Base-by-base conservation (phyloP, 2,329 filamentous ascomycete species). In the Paracamarosporium sp. region DNA sequence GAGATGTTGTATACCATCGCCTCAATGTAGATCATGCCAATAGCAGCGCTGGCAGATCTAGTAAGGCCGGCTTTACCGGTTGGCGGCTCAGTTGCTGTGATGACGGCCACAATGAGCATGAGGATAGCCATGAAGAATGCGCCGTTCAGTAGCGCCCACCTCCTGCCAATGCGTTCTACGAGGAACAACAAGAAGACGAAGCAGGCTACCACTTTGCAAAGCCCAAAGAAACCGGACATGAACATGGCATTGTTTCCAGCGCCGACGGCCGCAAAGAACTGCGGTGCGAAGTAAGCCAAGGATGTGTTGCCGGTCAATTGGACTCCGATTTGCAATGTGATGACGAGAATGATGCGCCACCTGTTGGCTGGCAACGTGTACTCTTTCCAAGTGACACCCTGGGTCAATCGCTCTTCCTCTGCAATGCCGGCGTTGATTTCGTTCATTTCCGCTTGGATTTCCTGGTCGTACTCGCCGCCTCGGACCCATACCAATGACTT, bases 401-500 rank as follows among this genome's bases (percentile, higher is more conserved):
- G 40, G 15, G 24, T 57, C 15, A 41, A 22, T 2, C 41, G 38
- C 5, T 52, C 43, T 41, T 57, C 55, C n/a, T 52, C 55, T 4
- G 27, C 43, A 22, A 57, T 57, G 12, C 55, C 43, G 13, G 31
- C 35, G 15, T 41, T 24, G 28, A 57, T 57, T 20, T 57, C 55
- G 12, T 46, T 35, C 11, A 57, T 38, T 28, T 48, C 30, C 17
- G 45, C 46, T 38, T 50, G 28, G 24, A 46, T 46, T 2, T 41
- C 45, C 12, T 55, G 8, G 38, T 20, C 22, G 33, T 38, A 50
- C 12, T 55, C 53, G n/a, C 80, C 82, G 4, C 81, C 82, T 3
- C 83, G 79, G 12, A 85, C 78, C 82, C 82, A 84, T 20, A 79
- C 75, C n/a, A 85, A 67, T 3, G 79, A 80, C 51, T 80, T 70